Percentiles rank a stretch among this genome's conserved stretches.
Conservation (phyloP, 352 stramenopile genomes). For the Pythium myriotylum region DNA sequence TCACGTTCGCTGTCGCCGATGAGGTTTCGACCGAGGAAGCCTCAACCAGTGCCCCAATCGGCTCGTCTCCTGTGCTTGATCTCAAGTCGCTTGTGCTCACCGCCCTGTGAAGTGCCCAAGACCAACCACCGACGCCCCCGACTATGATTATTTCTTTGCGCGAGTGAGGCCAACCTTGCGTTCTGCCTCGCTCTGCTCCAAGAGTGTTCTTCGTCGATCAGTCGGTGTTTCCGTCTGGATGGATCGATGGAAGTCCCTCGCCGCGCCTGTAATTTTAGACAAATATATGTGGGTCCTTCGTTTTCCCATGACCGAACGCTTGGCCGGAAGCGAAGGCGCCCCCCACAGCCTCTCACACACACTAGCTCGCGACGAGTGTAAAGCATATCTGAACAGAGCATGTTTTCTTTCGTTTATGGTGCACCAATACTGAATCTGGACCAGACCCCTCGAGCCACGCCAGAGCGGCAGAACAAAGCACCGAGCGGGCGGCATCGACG, state of each 20-base stretch:
- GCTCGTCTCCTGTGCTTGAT: conserved; percentile 15
- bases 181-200: not conserved
- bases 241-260: conserved; percentile 15
- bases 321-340: too few species aligned
- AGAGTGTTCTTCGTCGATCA: not conserved
- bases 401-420: conserved; percentile 15
- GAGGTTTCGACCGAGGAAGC: not conserved
- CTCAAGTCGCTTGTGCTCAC: conserved; percentile 24
- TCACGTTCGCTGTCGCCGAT: conserved; percentile 4
- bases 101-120: conserved; percentile 9
- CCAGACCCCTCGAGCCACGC: too few species aligned
- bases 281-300: conserved; percentile 20
- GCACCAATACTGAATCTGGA: conserved; percentile 15
- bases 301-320: conserved; percentile 5
- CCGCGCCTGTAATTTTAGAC: conserved; percentile 23
- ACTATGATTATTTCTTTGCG: conserved; percentile 16
- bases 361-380: too few species aligned
- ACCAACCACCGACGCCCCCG: not conserved
- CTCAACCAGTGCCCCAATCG: conserved; percentile 6
- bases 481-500: not conserved
- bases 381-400: conserved; percentile 6
- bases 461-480: too few species aligned
- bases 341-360: too few species aligned
- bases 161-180: not conserved
- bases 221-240: conserved; percentile 10